These are phyloP conservation scores for Tetragonia tetragonoides DNA, from an alignment of 148 eudicot genomes.

Conservation along the genomic window DNA sequence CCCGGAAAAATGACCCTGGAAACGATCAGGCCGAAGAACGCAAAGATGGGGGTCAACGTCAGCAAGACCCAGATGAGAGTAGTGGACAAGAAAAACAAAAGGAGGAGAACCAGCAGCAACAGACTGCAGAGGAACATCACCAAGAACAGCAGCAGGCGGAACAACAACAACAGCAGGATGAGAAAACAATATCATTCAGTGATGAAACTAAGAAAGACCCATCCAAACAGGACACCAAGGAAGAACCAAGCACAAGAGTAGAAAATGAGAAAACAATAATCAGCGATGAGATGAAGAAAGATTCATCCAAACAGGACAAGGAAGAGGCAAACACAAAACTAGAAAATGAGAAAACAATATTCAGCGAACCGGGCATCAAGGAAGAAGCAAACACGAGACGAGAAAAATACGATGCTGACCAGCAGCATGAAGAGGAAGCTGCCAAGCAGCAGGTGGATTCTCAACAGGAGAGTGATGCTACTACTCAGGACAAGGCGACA, in stretches of 20 bases:
- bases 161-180: constrained; percentile 14
- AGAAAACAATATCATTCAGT: constrained; percentile 15
- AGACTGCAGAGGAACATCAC: neutral
- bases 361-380: constrained; percentile 34
- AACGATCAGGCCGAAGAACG: constrained; percentile 20
- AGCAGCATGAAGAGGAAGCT: constrained; percentile 24
- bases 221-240: constrained; percentile 21
- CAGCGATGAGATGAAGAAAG: constrained; percentile 36
- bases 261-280: constrained; percentile 30
- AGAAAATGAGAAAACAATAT: constrained; percentile 30
- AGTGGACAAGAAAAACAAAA: constrained; percentile 13
- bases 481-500: constrained; percentile 21
- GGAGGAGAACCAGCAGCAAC: constrained; percentile 21
- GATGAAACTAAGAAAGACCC: constrained; percentile 17
- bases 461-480: constrained; percentile 6
- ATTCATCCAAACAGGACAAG: constrained; percentile 24
- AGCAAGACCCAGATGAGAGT: constrained; percentile 7
- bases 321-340: constrained; percentile 29
- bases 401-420: constrained; percentile 14
- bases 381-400: constrained; percentile 24
- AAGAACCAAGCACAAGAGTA: constrained; percentile 28
- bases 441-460: constrained; percentile 5
- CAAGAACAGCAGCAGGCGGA: constrained; percentile 1
- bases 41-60: constrained; percentile 16
- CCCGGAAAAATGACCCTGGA: too few species aligned